A percentile compares a stretch with the other conserved stretches of the same genome.
These are phyloP conservation scores for Trichophyton rubrum DNA, from an alignment of 2,329 filamentous ascomycete species.

Conservation along the genomic window DNA sequence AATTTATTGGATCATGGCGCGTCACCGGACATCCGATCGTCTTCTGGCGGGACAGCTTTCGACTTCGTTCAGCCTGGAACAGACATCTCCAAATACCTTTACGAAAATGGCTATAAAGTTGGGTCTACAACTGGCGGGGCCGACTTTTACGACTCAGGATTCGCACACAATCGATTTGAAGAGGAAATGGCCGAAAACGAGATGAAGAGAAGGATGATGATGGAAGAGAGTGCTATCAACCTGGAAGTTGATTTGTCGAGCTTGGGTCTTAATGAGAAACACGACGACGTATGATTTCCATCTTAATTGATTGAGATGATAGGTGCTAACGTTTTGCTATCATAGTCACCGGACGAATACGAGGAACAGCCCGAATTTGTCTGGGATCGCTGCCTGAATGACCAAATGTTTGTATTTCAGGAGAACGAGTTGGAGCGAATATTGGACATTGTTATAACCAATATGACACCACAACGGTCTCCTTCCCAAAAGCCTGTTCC, in stretches of 20 bases:
- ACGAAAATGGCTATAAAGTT: slow-evolving; percentile 76
- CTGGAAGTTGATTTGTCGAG: slow-evolving; percentile 93
- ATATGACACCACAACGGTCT: slow-evolving; percentile 92
- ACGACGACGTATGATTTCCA: slow-evolving; percentile 57
- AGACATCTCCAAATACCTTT: slow-evolving; percentile 90
- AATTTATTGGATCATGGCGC: slow-evolving; percentile 82
- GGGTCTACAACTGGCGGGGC: slow-evolving; percentile 41
- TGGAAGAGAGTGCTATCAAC: slow-evolving; percentile 97
- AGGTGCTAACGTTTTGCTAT: slow-evolving; percentile 4
- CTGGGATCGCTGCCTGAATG: slow-evolving; percentile 85
- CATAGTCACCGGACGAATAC: slow-evolving; percentile 43
- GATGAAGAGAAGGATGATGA: slow-evolving; percentile 81
- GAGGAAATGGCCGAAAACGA: slow-evolving; percentile 96
- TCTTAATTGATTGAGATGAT: slow-evolving; percentile 1
- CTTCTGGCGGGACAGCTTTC: slow-evolving; percentile 82
- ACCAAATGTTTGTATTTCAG: slow-evolving; percentile 99
- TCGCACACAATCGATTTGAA: slow-evolving; percentile 87
- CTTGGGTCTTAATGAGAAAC: slow-evolving; percentile 87
- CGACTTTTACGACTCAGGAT: slow-evolving; percentile 88
- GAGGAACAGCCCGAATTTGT: slow-evolving; percentile 90
- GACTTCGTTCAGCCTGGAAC: slow-evolving; percentile 93
- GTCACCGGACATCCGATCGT: slow-evolving; percentile 91
- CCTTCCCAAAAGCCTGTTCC: slow-evolving; percentile 96
- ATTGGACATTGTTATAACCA: slow-evolving; percentile 89
- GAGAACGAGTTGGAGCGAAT: slow-evolving; percentile 85